Conservation (phyloP, 2,329 filamentous ascomycete species). For the Xylaria sp. region DNA sequence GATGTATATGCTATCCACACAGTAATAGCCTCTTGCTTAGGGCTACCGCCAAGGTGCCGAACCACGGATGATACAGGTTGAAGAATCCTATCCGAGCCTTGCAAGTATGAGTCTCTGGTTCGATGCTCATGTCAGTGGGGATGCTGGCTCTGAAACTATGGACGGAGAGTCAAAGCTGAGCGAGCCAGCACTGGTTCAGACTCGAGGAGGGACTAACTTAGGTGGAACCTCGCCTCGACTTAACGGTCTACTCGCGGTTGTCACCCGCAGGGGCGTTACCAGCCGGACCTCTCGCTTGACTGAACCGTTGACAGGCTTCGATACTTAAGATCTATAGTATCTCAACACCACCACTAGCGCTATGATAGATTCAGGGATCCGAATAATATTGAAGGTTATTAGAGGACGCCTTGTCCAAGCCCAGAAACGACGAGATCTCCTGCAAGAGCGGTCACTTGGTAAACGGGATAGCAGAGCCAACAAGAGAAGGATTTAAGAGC, state of each 20-base stretch:
- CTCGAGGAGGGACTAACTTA: conserved; percentile 20
- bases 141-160: conserved; percentile 24
- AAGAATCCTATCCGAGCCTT: conserved; percentile 19
- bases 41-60: conserved; percentile 38
- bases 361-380: conserved; percentile 26
- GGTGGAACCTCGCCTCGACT: conserved; percentile 19
- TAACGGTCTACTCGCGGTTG: conserved; percentile 21
- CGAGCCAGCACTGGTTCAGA: conserved; percentile 14
- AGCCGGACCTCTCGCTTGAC: conserved; percentile 19
- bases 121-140: conserved; percentile 13
- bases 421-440: conserved; percentile 15
- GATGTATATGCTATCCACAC: conserved; percentile 42
- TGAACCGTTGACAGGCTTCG: conserved; percentile 19
- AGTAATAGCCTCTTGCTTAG: conserved; percentile 39
- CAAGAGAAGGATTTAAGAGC: conserved; percentile 1
- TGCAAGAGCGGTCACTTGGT: conserved; percentile 19
- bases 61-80: conserved; percentile 30
- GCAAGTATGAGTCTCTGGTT: conserved; percentile 23
- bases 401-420: conserved; percentile 10
- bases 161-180: conserved; percentile 16
- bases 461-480: conserved; percentile 10
- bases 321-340: conserved; percentile 23
- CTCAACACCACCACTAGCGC: conserved; percentile 28
- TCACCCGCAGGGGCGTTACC: conserved; percentile 24
- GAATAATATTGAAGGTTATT: conserved; percentile 13